phyloP scores from a whole-genome alignment of 2,329 filamentous ascomycete species.

The Arthroderma uncinatum region DNA sequence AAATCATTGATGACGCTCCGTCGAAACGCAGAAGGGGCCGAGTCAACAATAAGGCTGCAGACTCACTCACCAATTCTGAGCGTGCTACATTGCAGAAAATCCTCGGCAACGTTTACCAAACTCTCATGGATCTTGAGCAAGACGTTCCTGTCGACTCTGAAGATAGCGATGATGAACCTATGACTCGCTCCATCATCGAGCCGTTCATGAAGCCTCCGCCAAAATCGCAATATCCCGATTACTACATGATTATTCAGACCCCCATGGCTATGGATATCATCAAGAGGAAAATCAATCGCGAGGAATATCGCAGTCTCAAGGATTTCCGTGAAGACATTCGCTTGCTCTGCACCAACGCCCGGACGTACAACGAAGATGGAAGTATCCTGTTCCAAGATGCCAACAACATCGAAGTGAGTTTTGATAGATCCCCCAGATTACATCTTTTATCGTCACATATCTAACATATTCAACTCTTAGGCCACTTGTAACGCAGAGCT shows the following conservation, averaged over 20 bases:
- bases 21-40: constrained; percentile 67
- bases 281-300: constrained; percentile 87
- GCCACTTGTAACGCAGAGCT: constrained; percentile 43
- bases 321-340: constrained; percentile 75
- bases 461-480: constrained; percentile 21
- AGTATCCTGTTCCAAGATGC: constrained; percentile 88
- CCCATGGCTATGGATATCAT: constrained; percentile 97
- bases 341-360: constrained; percentile 77
- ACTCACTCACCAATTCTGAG: constrained; percentile 56
- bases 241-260: constrained; percentile 83
- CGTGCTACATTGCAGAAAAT: constrained; percentile 70
- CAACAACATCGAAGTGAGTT: constrained; percentile 75
- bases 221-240: constrained; percentile 83
- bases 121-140: constrained; percentile 73
- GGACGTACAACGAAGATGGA: constrained; percentile 92
- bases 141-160: constrained; percentile 47
- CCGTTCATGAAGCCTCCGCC: constrained; percentile 87
- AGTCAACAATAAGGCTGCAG: constrained; percentile 51
- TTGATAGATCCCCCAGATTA: constrained; percentile 3
- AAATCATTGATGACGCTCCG: constrained; percentile 64
- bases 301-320: constrained; percentile 72
- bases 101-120: constrained; percentile 64
- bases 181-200: constrained; percentile 74
- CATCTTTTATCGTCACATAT: constrained; percentile 8
- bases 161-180: constrained; percentile 42